A percentile compares a stretch with the other conserved stretches of the same genome.
Evolutionary conservation across 139 green algal genomes (phyloP).

Genomic region (Monoraphidium neglectum): DNA sequence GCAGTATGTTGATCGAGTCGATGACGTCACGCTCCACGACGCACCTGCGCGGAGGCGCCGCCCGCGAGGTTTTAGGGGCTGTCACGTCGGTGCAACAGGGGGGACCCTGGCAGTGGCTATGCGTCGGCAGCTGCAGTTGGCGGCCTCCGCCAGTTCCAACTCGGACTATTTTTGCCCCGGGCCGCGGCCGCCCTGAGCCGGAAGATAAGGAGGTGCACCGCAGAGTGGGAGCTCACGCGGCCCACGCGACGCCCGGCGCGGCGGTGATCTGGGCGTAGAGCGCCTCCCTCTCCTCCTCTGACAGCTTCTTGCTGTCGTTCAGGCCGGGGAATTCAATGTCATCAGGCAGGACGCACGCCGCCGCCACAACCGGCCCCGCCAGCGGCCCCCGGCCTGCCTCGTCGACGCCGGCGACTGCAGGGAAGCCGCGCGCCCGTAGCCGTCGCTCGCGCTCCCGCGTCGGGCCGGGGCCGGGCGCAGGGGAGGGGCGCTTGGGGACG

Average conservation of each 20-base stretch:
- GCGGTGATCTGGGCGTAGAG: slow-evolving; percentile 66
- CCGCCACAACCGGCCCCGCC: slow-evolving; percentile 90
- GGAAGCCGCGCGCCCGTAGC: slow-evolving; percentile 60
- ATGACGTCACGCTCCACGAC: slow-evolving; percentile 18
- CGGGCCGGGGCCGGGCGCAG: background rate
- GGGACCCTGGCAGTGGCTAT: background rate
- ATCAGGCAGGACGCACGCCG: slow-evolving; percentile 59
- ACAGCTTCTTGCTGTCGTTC: slow-evolving; percentile 86
- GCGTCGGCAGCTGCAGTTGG: background rate
- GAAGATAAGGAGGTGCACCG: too few species aligned
- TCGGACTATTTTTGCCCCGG: too few species aligned
- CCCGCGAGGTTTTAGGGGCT: background rate
- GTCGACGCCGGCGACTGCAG: slow-evolving; percentile 71
- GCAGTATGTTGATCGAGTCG: background rate
- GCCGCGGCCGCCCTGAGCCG: too few species aligned
- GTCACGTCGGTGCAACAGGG: background rate
- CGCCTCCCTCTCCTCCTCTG: slow-evolving; percentile 62
- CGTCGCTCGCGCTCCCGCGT: slow-evolving; percentile 30
- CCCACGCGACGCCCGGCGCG: slow-evolving; percentile 56
- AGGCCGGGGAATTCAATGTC: slow-evolving; percentile 29
- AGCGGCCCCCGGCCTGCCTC: slow-evolving; percentile 90
- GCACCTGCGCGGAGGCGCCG: background rate
- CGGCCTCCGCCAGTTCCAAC: background rate
- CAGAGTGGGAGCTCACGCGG: slow-evolving; percentile 53
- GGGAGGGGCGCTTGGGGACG: too few species aligned